Evolutionary conservation across 257 asterid genomes (phyloP).

Genomic region (Forsythia viridissima): DNA sequence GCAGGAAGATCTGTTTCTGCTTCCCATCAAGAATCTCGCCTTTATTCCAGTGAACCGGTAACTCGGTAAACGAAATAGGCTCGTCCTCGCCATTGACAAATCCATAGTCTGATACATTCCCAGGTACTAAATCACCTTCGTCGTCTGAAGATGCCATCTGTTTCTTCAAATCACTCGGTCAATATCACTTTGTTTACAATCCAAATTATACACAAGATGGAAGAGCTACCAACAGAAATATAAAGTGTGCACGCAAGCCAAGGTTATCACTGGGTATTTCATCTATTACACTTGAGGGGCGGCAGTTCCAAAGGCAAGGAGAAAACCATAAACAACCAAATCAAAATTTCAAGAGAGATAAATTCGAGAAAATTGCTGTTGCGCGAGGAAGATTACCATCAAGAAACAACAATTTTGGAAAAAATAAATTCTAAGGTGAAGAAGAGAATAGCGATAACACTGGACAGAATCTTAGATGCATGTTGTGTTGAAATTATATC

Average conservation of each 20-base stretch:
- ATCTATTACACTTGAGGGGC: too few species aligned
- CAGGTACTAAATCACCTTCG: slow-evolving; percentile 65
- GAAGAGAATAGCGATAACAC: too few species aligned
- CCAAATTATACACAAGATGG: neutral
- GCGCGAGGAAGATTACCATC: too few species aligned
- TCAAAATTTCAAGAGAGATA: too few species aligned
- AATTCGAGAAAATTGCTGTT: too few species aligned
- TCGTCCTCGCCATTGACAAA: slow-evolving; percentile 35
- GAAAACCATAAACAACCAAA: too few species aligned
- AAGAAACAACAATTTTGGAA: too few species aligned
- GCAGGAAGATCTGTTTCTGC: slow-evolving; percentile 33
- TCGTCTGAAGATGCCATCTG: slow-evolving; percentile 64
- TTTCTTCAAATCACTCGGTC: neutral
- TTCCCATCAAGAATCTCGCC: slow-evolving; percentile 21
- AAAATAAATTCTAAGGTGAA: too few species aligned
- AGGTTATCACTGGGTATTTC: neutral
- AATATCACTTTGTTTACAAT: neutral
- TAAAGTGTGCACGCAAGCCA: neutral
- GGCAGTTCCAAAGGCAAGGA: too few species aligned
- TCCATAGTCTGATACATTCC: slow-evolving; percentile 39
- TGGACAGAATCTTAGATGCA: too few species aligned
- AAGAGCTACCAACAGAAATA: neutral
- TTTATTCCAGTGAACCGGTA: slow-evolving; percentile 54
- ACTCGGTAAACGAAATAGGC: slow-evolving; percentile 45
- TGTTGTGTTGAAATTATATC: too few species aligned